Evolutionary conservation across 1,284 basidiomycete species (phyloP).

Genomic region (Peniophora sp.): DNA sequence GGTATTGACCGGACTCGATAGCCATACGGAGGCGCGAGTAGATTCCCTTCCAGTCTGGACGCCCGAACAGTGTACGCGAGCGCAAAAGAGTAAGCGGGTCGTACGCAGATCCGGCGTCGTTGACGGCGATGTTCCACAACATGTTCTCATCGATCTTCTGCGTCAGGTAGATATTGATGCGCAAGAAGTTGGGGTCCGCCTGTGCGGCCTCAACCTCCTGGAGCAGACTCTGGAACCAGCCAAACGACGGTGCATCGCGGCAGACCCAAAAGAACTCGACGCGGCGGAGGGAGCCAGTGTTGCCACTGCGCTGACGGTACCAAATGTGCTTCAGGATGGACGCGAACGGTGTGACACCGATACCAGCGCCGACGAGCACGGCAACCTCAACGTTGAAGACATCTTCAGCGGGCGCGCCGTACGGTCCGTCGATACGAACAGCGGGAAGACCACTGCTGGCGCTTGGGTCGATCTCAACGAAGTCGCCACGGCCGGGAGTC

Average conservation of each 20-base stretch:
- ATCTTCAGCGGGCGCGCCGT: slow-evolving; percentile 85
- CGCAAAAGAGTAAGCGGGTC: slow-evolving; percentile 82
- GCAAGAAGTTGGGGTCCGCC: slow-evolving; percentile 80
- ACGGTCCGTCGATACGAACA: slow-evolving; percentile 82
- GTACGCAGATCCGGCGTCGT: slow-evolving; percentile 73
- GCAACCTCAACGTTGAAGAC: slow-evolving; percentile 83
- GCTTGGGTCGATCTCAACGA: slow-evolving; percentile 63
- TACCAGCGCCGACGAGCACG: slow-evolving; percentile 82
- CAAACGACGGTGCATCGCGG: slow-evolving; percentile 83
- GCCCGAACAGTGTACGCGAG: slow-evolving; percentile 81
- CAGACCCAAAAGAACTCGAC: slow-evolving; percentile 93
- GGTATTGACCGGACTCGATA: slow-evolving; percentile 72
- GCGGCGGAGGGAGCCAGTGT: slow-evolving; percentile 68
- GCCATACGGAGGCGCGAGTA: slow-evolving; percentile 64
- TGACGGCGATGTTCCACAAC: slow-evolving; percentile 86
- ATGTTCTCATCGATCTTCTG: slow-evolving; percentile 80
- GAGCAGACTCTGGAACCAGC: slow-evolving; percentile 86
- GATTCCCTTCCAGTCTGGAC: slow-evolving; percentile 79
- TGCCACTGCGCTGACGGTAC: slow-evolving; percentile 77
- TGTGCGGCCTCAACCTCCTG: slow-evolving; percentile 81
- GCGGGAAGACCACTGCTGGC: slow-evolving; percentile 46
- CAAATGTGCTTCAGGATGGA: slow-evolving; percentile 90
- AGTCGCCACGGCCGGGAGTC: slow-evolving; percentile 53
- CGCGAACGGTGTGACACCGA: slow-evolving; percentile 86
- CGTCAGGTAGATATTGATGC: slow-evolving; percentile 85